Percentiles rank a stretch among this genome's conserved stretches.
phyloP scores from a whole-genome alignment of 179 eudicot genomes.

The Carnegiea gigantea region DNA sequence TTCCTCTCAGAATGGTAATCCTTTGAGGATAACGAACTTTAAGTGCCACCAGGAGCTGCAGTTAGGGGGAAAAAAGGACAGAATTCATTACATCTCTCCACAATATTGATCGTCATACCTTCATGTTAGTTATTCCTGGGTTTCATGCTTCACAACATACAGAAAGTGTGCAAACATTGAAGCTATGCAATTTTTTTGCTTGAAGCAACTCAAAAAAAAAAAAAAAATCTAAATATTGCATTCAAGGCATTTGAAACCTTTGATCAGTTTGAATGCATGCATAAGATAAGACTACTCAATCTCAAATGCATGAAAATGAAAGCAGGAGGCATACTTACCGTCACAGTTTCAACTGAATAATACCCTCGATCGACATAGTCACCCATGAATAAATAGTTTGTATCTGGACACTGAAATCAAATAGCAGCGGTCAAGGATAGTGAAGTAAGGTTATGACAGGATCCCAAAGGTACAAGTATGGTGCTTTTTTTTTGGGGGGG shows the following conservation, averaged over 20 bases:
- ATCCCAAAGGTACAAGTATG: not conserved
- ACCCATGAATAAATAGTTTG: slow-evolving; percentile 72
- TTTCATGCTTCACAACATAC: not conserved
- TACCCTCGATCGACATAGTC: slow-evolving; percentile 80
- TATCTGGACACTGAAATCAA: slow-evolving; percentile 59
- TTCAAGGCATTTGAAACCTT: not conserved
- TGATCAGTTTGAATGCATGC: not conserved
- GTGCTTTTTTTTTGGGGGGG: not conserved
- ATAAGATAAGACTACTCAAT: not conserved
- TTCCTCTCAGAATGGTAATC: slow-evolving; percentile 91
- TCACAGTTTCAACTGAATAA: slow-evolving; percentile 75
- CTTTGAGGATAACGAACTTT: slow-evolving; percentile 93
- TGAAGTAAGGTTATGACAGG: not conserved
- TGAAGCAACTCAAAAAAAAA: not conserved
- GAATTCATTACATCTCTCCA: not conserved
- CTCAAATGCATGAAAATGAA: not conserved
- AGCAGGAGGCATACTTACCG: slow-evolving; percentile 39
- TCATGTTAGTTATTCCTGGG: not conserved
- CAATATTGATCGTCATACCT: not conserved
- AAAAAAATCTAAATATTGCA: not conserved
- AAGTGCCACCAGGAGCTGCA: slow-evolving; percentile 84
- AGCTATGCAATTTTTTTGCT: not conserved
- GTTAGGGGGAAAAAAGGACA: not conserved
- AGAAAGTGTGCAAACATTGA: not conserved
- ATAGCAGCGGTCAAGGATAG: slow-evolving; percentile 13